Conservation (phyloP, 192 early-diverging fungal genomes). For the Linnemannia schmuckeri region DNA sequence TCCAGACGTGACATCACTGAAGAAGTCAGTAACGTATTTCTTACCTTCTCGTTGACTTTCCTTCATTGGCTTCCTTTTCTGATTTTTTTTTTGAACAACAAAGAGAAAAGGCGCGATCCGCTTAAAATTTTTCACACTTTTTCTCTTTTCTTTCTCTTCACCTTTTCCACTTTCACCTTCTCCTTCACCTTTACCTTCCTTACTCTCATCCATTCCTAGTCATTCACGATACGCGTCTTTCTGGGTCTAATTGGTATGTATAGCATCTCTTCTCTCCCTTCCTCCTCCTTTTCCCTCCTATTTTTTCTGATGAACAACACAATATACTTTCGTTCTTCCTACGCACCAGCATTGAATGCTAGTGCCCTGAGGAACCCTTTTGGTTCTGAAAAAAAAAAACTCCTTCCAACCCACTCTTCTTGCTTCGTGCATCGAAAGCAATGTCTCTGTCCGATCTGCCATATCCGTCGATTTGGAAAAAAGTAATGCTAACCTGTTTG, state of each 20-base stretch:
- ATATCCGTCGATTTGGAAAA: neutral
- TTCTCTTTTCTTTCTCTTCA: neutral
- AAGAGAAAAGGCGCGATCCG: neutral
- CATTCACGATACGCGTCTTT: neutral
- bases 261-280: too few species aligned
- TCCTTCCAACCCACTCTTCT: neutral
- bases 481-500: neutral
- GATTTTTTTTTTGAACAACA: neutral
- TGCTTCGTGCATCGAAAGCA: neutral
- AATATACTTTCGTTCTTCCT: slow-evolving; percentile 59
- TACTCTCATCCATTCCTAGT: neutral
- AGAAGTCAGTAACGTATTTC: too few species aligned
- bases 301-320: slow-evolving; percentile 47
- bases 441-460: neutral
- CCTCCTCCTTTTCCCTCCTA: neutral
- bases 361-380: slow-evolving; percentile 32
- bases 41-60: neutral
- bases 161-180: neutral
- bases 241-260: neutral
- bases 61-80: neutral
- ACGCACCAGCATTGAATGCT: slow-evolving; percentile 22
- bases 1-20: too few species aligned
- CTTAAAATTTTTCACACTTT: neutral
- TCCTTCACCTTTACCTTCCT: neutral
- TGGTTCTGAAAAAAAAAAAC: slow-evolving; percentile 4